Evolutionary conservation across 2,329 filamentous ascomycete species (phyloP), one percentile per base, ranked within the genome.

Genomic region (Aspergillus chevalieri): DNA sequence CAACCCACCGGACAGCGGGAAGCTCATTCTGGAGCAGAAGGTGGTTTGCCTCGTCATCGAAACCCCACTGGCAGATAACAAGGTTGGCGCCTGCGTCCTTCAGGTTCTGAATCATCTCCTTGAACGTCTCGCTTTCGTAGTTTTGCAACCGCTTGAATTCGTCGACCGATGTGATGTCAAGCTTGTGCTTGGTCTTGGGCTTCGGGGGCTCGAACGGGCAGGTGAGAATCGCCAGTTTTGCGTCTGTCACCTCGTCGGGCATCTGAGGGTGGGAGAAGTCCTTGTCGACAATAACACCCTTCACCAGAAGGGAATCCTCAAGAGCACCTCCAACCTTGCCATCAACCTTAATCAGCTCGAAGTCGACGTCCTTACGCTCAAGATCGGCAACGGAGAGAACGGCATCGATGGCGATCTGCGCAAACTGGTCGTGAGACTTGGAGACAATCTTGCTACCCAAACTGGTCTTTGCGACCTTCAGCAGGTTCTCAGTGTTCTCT

Each of bases 261-360:
- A 98, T 98, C 76, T 98, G 93, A 10, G 93, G 93, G 72, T 98
- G 93, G 33, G 93, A 97, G 73, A 98, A 98, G 76, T 98, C 94
- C 78, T 98, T 98, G 82, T 98, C 93, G 70, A 98, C 82, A 69
- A 98, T 95, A 58, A 98, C 93, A 69, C 93, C 93, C 76, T 97
- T 94, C 61, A 98, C 92, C 41, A 98, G 83, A 26, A 97, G 75
- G 5, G 91, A 88, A 72, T 98, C 93, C 72, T 97, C 92, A 15
- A 98, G 80, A 24, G 92, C 75, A 52, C 94, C 93, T 61, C 93
- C 93, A 33, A 97, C 90, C 78, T 98, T 98, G 64, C 93, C 92
- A 65, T 98, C 93, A 46, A 98, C 92, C 80, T 98, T 98, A 78
- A 98, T 98, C 60, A 98, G 76, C 76, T 98, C 93, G 66, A 98